phyloP scores from a whole-genome alignment of 2,329 filamentous ascomycete species.

The Aspergillus vadensis region DNA sequence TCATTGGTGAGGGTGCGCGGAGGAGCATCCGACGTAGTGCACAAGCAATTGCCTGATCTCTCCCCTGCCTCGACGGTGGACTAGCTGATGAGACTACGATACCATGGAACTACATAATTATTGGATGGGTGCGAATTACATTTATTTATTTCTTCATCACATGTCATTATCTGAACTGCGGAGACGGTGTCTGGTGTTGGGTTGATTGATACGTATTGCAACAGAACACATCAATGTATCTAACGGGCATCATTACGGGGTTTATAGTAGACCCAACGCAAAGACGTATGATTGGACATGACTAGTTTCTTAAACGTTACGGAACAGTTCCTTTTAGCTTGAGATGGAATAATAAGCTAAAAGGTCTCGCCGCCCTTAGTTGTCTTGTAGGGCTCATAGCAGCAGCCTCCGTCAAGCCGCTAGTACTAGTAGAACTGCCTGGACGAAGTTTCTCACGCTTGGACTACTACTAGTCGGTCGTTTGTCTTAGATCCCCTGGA shows the following conservation, averaged over 20 bases:
- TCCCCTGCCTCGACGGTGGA: background rate
- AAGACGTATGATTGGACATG: background rate
- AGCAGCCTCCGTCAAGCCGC: no score
- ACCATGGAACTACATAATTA: slow-evolving; percentile 32
- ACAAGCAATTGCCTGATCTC: slow-evolving; percentile 35
- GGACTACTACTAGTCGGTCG: no score
- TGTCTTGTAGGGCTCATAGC: no score
- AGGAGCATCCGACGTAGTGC: slow-evolving; percentile 78
- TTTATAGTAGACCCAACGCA: background rate
- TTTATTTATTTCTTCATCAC: background rate
- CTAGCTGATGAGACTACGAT: slow-evolving; percentile 31
- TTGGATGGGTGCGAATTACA: slow-evolving; percentile 12
- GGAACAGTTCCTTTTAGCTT: no score
- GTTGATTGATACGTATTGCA: background rate
- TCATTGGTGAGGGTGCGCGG: slow-evolving; percentile 81
- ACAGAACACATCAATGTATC: background rate
- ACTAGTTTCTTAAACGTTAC: background rate
- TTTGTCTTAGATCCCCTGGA: no score
- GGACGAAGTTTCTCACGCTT: no score
- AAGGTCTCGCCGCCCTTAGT: no score
- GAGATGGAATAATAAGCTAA: no score
- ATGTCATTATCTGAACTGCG: background rate
- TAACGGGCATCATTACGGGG: background rate
- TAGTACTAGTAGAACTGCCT: no score
- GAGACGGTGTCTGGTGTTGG: slow-evolving; percentile 20